Evolutionary conservation across 495 filamentous ascomycete genomes (phyloP).

Genomic region (Xylaria scruposa): DNA sequence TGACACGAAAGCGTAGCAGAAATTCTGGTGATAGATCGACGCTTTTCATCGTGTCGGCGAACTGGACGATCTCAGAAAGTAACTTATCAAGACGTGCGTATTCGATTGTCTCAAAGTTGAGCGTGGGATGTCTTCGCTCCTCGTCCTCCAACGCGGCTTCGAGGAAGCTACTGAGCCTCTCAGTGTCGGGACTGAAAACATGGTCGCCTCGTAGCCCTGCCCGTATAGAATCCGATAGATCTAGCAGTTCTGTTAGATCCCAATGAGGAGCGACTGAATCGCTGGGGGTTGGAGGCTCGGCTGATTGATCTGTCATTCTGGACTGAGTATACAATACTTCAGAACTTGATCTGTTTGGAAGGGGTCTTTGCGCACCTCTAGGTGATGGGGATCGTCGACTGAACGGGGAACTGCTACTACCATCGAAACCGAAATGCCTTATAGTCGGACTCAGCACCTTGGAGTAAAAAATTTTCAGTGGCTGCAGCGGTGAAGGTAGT

Average conservation of each 20-base stretch:
- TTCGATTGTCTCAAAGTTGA: slow-evolving; percentile 44
- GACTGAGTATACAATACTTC: slow-evolving; percentile 14
- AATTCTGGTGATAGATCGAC: slow-evolving; percentile 19
- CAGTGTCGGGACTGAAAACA: slow-evolving; percentile 29
- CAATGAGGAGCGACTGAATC: slow-evolving; percentile 26
- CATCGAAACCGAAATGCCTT: slow-evolving; percentile 35
- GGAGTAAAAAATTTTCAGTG: slow-evolving; percentile 13
- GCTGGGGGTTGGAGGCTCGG: slow-evolving; percentile 10
- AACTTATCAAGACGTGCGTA: slow-evolving; percentile 53
- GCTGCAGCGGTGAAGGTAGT: background rate
- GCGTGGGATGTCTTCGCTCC: slow-evolving; percentile 28
- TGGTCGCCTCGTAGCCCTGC: slow-evolving; percentile 30
- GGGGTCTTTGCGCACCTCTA: slow-evolving; percentile 28
- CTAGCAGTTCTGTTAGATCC: slow-evolving; percentile 31
- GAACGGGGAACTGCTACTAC: slow-evolving; percentile 26
- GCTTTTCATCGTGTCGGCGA: slow-evolving; percentile 26
- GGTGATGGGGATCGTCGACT: slow-evolving; percentile 26
- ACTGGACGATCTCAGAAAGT: slow-evolving; percentile 43
- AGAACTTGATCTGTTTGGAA: background rate
- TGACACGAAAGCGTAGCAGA: slow-evolving; percentile 30
- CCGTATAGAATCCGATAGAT: slow-evolving; percentile 46
- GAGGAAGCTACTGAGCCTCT: slow-evolving; percentile 43
- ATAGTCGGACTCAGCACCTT: slow-evolving; percentile 37
- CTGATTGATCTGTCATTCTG: slow-evolving; percentile 24
- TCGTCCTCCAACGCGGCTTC: slow-evolving; percentile 44